Evolutionary conservation across 2,329 filamentous ascomycete genomes (phyloP).

Genomic region (Colletotrichum graminicola): DNA sequence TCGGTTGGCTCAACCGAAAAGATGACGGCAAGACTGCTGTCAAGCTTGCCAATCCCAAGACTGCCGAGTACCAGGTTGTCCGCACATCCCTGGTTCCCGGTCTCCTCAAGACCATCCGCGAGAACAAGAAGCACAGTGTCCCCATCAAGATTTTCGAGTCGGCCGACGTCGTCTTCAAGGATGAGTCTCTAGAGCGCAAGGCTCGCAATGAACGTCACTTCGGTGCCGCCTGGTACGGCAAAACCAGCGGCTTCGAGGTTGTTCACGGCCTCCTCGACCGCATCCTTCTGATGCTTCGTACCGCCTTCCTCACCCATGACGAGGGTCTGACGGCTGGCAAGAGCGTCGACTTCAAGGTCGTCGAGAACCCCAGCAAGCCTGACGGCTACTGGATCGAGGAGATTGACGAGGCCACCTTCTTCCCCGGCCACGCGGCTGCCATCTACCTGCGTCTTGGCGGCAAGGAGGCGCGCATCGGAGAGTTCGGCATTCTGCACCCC

Average conservation of each 20-base stretch:
- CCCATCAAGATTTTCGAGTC: conserved; percentile 95
- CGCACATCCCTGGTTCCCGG: conserved; percentile 88
- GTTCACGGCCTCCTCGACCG: conserved; percentile 95
- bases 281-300: conserved; percentile 90
- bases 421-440: conserved; percentile 88
- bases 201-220: conserved; percentile 95
- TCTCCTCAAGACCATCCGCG: conserved; percentile 90
- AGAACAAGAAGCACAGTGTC: conserved; percentile 90
- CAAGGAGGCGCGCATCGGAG: conserved; percentile 82
- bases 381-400: conserved; percentile 96
- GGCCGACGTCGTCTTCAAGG: conserved; percentile 93
- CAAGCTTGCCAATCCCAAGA: conserved; percentile 92
- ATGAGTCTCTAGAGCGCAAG: conserved; percentile 83
- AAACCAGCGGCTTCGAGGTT: conserved; percentile 93
- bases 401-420: conserved; percentile 91
- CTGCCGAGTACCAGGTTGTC: conserved; percentile 91
- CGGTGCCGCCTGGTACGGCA: conserved; percentile 95
- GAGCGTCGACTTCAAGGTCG: conserved; percentile 65
- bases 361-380: conserved; percentile 66
- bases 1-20: conserved; percentile 90
- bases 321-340: conserved; percentile 69
- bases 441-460: conserved; percentile 82
- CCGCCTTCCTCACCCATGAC: conserved; percentile 81
- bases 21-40: conserved; percentile 88
- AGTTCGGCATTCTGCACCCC: conserved; percentile 95